phyloP scores from a whole-genome alignment of 192 early-diverging fungal species.

The Coemansia sp. region DNA sequence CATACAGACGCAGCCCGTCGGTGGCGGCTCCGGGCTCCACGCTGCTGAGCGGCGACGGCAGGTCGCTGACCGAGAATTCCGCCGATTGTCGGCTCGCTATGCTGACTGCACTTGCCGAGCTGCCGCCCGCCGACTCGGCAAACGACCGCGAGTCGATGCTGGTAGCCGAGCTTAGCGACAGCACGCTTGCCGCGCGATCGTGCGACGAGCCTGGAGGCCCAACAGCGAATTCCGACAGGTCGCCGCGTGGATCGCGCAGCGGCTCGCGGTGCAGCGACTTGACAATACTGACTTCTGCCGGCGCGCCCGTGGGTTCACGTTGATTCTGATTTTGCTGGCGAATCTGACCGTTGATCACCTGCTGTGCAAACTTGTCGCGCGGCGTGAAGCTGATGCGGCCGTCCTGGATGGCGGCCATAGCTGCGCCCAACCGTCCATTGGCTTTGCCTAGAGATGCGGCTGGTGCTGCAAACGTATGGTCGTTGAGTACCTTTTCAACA shows the following conservation, averaged over 20 bases:
- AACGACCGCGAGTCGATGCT: conserved; percentile 16
- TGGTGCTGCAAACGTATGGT: not conserved
- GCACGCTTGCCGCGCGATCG: conserved; percentile 7
- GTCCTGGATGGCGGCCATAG: conserved; percentile 12
- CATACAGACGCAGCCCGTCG: conserved; percentile 17
- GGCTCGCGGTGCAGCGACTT: conserved; percentile 32
- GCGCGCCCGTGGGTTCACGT: not conserved
- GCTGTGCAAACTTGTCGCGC: conserved; percentile 18
- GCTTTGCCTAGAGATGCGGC: not conserved
- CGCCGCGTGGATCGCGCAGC: conserved; percentile 35
- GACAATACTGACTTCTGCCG: conserved; percentile 32
- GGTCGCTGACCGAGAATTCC: conserved; percentile 16
- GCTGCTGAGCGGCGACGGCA: conserved; percentile 10
- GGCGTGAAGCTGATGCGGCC: conserved; percentile 38
- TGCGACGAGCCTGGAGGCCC: not conserved
- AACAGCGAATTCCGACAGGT: conserved; percentile 30
- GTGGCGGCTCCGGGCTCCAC: not conserved
- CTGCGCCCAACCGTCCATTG: not conserved
- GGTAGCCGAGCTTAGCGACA: conserved; percentile 16
- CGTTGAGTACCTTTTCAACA: not conserved
- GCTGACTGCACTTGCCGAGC: conserved; percentile 17
- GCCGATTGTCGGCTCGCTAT: conserved; percentile 1
- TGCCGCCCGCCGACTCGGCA: not conserved
- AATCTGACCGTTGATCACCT: conserved; percentile 6
- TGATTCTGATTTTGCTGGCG: conserved; percentile 5